Percentiles rank a stretch among this genome's conserved stretches.
phyloP scores from a whole-genome alignment of 345 rosid genomes.

The Tarenaya hassleriana region DNA sequence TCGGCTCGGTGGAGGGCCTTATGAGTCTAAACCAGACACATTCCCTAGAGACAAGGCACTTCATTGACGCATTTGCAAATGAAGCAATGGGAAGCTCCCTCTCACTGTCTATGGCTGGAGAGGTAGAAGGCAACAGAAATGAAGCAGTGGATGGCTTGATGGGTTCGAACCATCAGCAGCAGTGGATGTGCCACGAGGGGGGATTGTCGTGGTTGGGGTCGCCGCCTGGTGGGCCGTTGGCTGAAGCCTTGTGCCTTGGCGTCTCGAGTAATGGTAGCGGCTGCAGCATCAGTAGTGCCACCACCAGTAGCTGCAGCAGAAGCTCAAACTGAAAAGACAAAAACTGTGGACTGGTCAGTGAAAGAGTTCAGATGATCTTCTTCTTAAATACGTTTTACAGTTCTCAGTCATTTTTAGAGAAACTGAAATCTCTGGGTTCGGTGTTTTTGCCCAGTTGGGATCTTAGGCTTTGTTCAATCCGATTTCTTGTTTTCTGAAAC shows the following conservation, averaged over 20 bases:
- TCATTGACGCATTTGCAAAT: slow-evolving; percentile 51
- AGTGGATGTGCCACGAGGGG: slow-evolving; percentile 27
- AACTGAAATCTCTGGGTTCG: too few relatives aligned
- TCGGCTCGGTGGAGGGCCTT: slow-evolving; percentile 29
- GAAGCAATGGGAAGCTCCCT: slow-evolving; percentile 37
- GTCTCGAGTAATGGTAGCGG: slow-evolving; percentile 28
- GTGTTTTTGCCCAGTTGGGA: too few relatives aligned
- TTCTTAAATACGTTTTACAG: too few relatives aligned
- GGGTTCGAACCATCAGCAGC: slow-evolving; percentile 28
- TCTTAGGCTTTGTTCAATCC: too few relatives aligned
- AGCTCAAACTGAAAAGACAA: slow-evolving; percentile 19
- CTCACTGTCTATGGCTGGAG: slow-evolving; percentile 57
- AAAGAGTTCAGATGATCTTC: too few relatives aligned
- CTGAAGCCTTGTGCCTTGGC: slow-evolving; percentile 44
- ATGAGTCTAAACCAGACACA: slow-evolving; percentile 29
- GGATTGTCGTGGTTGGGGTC: slow-evolving; percentile 32
- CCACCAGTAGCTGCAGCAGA: slow-evolving; percentile 32
- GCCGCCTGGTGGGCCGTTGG: slow-evolving; percentile 42
- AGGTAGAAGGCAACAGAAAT: slow-evolving; percentile 28
- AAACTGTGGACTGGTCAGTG: too few relatives aligned
- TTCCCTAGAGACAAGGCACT: slow-evolving; percentile 53
- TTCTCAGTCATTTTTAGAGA: too few relatives aligned
- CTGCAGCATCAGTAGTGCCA: slow-evolving; percentile 22
- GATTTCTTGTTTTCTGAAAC: too few relatives aligned
- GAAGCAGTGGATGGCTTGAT: slow-evolving; percentile 22